Evolutionary conservation across 2,329 filamentous ascomycete species (phyloP).

Genomic region (Arthrinium phaeospermum): DNA sequence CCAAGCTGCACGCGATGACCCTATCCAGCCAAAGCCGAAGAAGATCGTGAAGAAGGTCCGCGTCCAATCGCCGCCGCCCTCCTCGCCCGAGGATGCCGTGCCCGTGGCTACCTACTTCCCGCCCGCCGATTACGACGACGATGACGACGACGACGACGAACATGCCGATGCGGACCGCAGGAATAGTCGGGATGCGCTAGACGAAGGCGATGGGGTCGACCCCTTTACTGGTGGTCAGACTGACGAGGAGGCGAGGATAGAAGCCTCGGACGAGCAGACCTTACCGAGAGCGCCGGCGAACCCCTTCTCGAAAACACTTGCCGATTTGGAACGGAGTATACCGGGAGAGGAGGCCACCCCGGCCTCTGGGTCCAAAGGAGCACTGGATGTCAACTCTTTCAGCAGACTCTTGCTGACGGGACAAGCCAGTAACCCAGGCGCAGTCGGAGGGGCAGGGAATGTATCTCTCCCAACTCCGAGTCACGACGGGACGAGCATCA

Average conservation of each 20-base stretch:
- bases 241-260: slow-evolving; percentile 21
- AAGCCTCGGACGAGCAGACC: slow-evolving; percentile 29
- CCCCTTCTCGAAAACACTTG: slow-evolving; percentile 62
- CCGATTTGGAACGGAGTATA: slow-evolving; percentile 52
- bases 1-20: slow-evolving; percentile 43
- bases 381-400: slow-evolving; percentile 80
- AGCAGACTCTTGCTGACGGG: slow-evolving; percentile 78
- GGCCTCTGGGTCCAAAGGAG: slow-evolving; percentile 45
- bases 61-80: slow-evolving; percentile 67
- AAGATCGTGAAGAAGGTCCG: slow-evolving; percentile 72
- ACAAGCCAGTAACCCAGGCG: slow-evolving; percentile 49
- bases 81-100: slow-evolving; percentile 59
- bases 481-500: slow-evolving; percentile 55
- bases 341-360: slow-evolving; percentile 40
- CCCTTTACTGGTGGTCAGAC: slow-evolving; percentile 31
- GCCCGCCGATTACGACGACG: slow-evolving; percentile 29
- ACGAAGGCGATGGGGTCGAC: slow-evolving; percentile 33
- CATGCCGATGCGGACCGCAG: slow-evolving; percentile 33
- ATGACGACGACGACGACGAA: slow-evolving; percentile 29
- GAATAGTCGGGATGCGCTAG: slow-evolving; percentile 34
- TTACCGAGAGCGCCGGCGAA: slow-evolving; percentile 48
- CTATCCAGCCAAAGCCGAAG: slow-evolving; percentile 37
- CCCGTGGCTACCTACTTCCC: slow-evolving; percentile 34
- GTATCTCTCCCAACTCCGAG: slow-evolving; percentile 27
- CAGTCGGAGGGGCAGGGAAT: slow-evolving; percentile 30